Base-by-base conservation (phyloP, 2,329 filamentous ascomycete genomes). In the Aspergillus sp. region DNA sequence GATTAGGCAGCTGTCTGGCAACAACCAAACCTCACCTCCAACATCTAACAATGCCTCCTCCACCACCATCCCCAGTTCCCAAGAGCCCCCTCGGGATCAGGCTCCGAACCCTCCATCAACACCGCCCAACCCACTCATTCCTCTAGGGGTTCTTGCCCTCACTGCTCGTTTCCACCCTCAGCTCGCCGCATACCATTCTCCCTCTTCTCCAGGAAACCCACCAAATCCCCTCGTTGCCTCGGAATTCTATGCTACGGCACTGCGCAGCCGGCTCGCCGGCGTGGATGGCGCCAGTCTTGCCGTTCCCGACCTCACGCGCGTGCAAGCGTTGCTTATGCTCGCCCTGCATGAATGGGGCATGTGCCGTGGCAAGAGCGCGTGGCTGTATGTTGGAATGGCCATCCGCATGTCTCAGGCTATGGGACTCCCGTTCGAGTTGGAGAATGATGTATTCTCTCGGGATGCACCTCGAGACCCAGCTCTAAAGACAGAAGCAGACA, bases 331-430 rank as follows among this genome's bases (percentile, higher is more conserved):
- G 21, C 69, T 85, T 31, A 84, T 86, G 82, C 73, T 86, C 4
- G 80, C 79, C 3, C 71, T 84, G 49, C 82, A 85, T 61, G 83
- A 85, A 62, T 85, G 82, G 82, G 80, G 81, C 31, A 82, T 81
- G 74, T 79, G 78, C 57, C 76, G 81, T 49, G 82, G 82, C 14
- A 74, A 75, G 39, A 81, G 78, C 54, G 81, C 82, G 6, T 85
- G 82, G 79, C 62, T 77, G 15, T 80, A 80, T 55, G 75, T 80
- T 40, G 77, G 77, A 5, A 75, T 81, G 63, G 77, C 75, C 4
- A 75, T 79, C 21, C 70, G 78, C 17, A 67, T 80, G 23, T 73
- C 78, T 3, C 78, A 80, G 56, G 73, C 75, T 14, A 75, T 80
- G 68, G 78, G 78, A 5, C 64, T 81, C 3, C 73, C 78, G 0